phyloP scores from a whole-genome alignment of 2,329 filamentous ascomycete genomes.

The Botrytis hyacinthi region DNA sequence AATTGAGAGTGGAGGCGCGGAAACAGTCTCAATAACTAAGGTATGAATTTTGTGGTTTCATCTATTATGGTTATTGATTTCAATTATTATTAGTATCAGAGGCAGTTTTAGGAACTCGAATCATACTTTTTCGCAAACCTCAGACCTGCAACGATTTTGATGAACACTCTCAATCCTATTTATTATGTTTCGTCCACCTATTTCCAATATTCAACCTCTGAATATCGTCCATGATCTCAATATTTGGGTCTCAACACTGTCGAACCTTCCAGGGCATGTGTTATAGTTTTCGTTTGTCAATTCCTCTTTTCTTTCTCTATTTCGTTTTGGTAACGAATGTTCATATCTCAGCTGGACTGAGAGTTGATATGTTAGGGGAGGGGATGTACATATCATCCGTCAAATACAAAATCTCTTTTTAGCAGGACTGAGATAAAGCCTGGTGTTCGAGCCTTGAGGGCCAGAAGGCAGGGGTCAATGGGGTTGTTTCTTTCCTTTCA shows the following conservation, averaged over 20 bases:
- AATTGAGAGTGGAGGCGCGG: neutral
- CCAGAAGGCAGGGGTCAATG: neutral
- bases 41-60: neutral
- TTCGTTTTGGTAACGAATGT: neutral
- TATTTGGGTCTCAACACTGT: neutral
- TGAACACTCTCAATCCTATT: neutral
- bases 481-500: neutral
- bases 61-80: neutral
- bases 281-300: too few species aligned
- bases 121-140: neutral
- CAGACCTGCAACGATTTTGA: neutral
- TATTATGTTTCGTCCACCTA: neutral
- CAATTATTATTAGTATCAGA: neutral
- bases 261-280: neutral
- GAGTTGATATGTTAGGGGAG: neutral
- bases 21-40: fast-evolving
- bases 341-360: neutral
- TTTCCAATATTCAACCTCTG: fast-evolving
- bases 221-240: neutral
- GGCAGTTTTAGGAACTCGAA: neutral
- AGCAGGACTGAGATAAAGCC: neutral
- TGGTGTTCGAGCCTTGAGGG: neutral
- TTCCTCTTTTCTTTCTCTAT: neutral
- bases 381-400: neutral
- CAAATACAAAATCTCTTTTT: neutral